Percentiles rank a stretch among this genome's conserved stretches.
Conservation (phyloP, 2,329 filamentous ascomycete genomes). For the Aspergillus phoenicis region DNA sequence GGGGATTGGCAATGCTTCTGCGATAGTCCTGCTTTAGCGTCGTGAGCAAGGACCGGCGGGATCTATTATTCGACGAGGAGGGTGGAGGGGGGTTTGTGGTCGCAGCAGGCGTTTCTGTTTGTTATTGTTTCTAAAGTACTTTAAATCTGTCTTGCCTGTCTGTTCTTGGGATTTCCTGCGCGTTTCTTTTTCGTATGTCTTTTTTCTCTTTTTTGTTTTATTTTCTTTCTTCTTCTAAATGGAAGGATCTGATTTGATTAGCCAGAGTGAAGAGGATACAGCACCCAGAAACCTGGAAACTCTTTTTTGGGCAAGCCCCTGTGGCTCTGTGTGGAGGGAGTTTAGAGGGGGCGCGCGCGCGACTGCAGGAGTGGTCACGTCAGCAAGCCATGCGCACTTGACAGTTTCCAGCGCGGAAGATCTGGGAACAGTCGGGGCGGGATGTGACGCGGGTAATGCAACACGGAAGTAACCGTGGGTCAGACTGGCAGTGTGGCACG, state of each 20-base stretch:
- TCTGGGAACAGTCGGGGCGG: conserved; percentile 20
- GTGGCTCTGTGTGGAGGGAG: conserved; percentile 12
- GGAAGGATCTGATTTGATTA: conserved; percentile 18
- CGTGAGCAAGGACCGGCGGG: conserved; percentile 28
- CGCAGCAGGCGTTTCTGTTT: conserved; percentile 21
- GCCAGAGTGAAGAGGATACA: conserved; percentile 7
- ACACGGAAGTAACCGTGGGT: conserved; percentile 38
- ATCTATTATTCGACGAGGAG: conserved; percentile 24
- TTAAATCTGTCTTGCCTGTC: background rate
- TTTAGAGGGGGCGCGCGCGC: conserved; percentile 18
- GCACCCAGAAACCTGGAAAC: conserved; percentile 15
- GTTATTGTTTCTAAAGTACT: conserved; percentile 9
- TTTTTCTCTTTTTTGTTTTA: conserved; percentile 10
- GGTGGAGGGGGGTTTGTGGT: conserved; percentile 4
- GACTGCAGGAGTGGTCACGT: conserved; percentile 27
- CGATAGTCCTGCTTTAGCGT: conserved; percentile 30
- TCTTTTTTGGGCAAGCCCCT: conserved; percentile 7
- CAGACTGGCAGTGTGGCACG: conserved; percentile 31
- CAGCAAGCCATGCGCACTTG: conserved; percentile 27
- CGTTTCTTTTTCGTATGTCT: conserved; percentile 7
- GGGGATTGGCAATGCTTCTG: conserved; percentile 35
- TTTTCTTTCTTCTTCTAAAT: conserved; percentile 6
- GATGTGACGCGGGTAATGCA: conserved; percentile 29
- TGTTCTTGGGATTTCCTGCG: background rate
- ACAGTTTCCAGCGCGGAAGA: conserved; percentile 17